Conservation (phyloP, 352 stramenopile species). For the Phytophthora pluvialis region DNA sequence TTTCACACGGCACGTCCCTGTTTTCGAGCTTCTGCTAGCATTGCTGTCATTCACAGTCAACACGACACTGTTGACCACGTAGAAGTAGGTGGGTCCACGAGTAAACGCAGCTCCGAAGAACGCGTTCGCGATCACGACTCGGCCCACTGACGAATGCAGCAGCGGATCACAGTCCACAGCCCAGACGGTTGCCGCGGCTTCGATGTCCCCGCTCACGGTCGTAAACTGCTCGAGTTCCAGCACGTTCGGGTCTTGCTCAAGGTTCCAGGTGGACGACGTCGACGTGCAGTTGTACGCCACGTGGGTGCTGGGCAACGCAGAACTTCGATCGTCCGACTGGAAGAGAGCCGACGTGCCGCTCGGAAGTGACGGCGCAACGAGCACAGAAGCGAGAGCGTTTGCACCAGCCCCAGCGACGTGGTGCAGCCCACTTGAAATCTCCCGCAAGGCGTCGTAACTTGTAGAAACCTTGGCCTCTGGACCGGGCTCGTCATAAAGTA, state of each 20-base stretch:
- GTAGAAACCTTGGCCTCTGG: not conserved
- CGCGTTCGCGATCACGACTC: slow-evolving; percentile 10
- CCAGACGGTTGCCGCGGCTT: not conserved
- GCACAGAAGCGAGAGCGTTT: slow-evolving; percentile 12
- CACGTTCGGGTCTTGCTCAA: slow-evolving; percentile 22
- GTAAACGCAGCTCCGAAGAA: slow-evolving; percentile 15
- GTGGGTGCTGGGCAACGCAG: slow-evolving; percentile 11
- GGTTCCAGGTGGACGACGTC: slow-evolving; percentile 23
- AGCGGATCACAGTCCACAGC: slow-evolving; percentile 3
- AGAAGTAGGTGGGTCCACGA: slow-evolving; percentile 10
- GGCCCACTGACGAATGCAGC: slow-evolving; percentile 7
- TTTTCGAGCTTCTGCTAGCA: not conserved
- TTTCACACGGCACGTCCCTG: slow-evolving; percentile 10
- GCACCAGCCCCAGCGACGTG: slow-evolving; percentile 4
- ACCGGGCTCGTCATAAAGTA: not conserved
- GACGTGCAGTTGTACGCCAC: slow-evolving; percentile 32
- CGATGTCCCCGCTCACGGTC: not conserved
- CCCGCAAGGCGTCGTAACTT: slow-evolving; percentile 15
- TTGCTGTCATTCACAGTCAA: not conserved
- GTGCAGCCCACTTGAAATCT: slow-evolving; percentile 7
- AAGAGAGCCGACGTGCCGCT: not conserved
- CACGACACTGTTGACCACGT: slow-evolving; percentile 8
- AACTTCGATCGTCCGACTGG: not conserved
- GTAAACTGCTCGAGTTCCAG: slow-evolving; percentile 15
- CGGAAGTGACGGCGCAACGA: slow-evolving; percentile 10